Base-by-base conservation (phyloP, 2,329 filamentous ascomycete species). In the Aspergillus caelatus region DNA sequence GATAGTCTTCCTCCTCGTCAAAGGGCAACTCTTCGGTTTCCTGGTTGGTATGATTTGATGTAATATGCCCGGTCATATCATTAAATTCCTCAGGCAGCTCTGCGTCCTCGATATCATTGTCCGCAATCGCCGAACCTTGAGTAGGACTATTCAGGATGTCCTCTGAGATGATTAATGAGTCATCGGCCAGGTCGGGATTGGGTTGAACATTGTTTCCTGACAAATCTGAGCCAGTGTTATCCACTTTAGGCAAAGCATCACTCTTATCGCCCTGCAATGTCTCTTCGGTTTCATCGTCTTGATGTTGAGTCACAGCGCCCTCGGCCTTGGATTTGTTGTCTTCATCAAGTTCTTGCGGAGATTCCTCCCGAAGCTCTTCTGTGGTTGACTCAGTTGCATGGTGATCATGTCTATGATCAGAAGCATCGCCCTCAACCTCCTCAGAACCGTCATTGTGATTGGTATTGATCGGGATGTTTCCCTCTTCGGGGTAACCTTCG, bases 1-100 rank as follows among this genome's bases (percentile, higher is more conserved):
- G 71, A 61, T 81, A 78, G 54, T 83, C 79, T 43, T 66, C 78
- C 36, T 70, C 71, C 12, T 75, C 69, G 30, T 71, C 72, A 48
- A 70, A 67, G 8, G 68, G 55, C 12, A 74, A 62, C 30, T 75
- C 71, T 36, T 74, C 68, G n/a, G 30, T 57, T 21, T 71, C 68
- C 10, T 72, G 61, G 28, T 62, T 50, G 10, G 58, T 50, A 46
- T 52, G 52, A 32, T 61, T 58, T 28, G 64, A 28, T n/a, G 66
- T 53, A 10, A 60, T 36, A 26, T 68, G 39, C 10, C 72, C 67
- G 46, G 69, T 57, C 39, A 67, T 68, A 11, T 68, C 59, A 23
- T 69, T 50, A 28, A 62, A 45, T 34, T 72, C 66, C 58, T 61
- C 63, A 12, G 62, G 55, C 21, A 70, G 63, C 36, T 59, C 62